These are phyloP conservation scores for Mortierella polycephala DNA, from an alignment of 371 early-diverging fungal species.

Conservation along the genomic window DNA sequence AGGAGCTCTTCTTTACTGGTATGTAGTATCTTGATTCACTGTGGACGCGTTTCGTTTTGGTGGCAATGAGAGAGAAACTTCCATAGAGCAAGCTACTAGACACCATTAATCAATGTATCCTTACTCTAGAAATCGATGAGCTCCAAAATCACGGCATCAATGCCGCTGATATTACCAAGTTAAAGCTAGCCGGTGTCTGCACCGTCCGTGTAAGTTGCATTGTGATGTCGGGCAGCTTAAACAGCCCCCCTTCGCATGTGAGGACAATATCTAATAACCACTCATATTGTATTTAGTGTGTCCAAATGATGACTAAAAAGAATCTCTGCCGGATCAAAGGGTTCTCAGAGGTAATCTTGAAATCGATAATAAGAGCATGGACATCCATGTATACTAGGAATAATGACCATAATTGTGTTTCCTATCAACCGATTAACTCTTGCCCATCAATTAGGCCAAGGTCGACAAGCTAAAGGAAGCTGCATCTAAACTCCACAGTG, in stretches of 20 bases:
- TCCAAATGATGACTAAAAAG: constrained; percentile 84
- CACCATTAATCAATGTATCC: background rate
- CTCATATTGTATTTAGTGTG: constrained; percentile 61
- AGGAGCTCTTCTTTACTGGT: constrained; percentile 52
- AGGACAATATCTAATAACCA: background rate
- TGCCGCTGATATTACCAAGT: constrained; percentile 82
- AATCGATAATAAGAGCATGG: background rate
- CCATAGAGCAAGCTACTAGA: background rate
- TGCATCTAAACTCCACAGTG: constrained; percentile 62
- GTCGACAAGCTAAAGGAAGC: constrained; percentile 90
- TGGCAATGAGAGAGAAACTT: background rate
- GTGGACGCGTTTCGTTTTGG: background rate
- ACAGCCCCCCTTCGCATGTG: background rate
- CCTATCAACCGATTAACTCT: background rate
- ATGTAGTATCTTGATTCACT: background rate
- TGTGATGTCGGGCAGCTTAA: too few relatives aligned
- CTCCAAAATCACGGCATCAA: constrained; percentile 77
- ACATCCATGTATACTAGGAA: background rate
- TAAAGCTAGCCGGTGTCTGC: constrained; percentile 84
- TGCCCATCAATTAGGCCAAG: constrained; percentile 59
- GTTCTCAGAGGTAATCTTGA: constrained; percentile 67
- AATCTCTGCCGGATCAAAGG: constrained; percentile 81
- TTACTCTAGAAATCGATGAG: constrained; percentile 50
- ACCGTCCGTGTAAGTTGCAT: constrained; percentile 68
- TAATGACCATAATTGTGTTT: background rate